These are phyloP conservation scores for Neurospora africana DNA, from an alignment of 495 filamentous ascomycete genomes.

Conservation along the genomic window DNA sequence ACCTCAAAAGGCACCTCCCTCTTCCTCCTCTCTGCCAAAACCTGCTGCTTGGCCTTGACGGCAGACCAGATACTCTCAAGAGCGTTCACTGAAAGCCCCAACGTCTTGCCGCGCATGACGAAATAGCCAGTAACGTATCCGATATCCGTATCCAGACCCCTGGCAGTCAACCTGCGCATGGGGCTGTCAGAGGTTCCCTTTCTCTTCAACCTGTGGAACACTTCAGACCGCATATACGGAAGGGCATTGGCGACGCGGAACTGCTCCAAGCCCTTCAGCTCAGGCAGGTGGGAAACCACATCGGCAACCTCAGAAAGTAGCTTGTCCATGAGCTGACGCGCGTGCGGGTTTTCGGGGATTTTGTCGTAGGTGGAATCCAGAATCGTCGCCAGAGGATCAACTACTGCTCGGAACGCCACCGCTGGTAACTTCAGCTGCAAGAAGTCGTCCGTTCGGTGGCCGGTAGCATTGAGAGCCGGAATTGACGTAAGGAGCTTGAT, in stretches of 20 bases:
- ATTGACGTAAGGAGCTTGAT: slow-evolving; percentile 21
- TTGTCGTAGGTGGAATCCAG: slow-evolving; percentile 62
- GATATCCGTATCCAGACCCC: slow-evolving; percentile 54
- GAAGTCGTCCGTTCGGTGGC: slow-evolving; percentile 17
- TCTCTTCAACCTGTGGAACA: slow-evolving; percentile 25
- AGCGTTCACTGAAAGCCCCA: slow-evolving; percentile 52
- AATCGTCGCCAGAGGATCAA: slow-evolving; percentile 68
- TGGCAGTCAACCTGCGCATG: slow-evolving; percentile 52
- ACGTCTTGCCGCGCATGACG: slow-evolving; percentile 53
- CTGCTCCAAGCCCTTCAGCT: slow-evolving; percentile 51
- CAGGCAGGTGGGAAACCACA: slow-evolving; percentile 37
- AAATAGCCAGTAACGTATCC: slow-evolving; percentile 80
- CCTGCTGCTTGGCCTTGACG: slow-evolving; percentile 26
- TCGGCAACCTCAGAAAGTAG: slow-evolving; percentile 42
- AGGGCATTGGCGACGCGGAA: slow-evolving; percentile 41
- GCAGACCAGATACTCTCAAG: slow-evolving; percentile 36
- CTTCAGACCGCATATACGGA: slow-evolving; percentile 21
- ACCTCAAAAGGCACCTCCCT: slow-evolving; percentile 18
- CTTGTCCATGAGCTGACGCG: slow-evolving; percentile 54
- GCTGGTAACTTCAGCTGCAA: slow-evolving; percentile 52
- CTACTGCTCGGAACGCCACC: slow-evolving; percentile 60
- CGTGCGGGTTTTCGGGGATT: slow-evolving; percentile 50
- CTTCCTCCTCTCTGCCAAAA: slow-evolving; percentile 7
- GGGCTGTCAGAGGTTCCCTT: slow-evolving; percentile 46
- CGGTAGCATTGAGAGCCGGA: slow-evolving; percentile 17